These are phyloP conservation scores for Exophiala lecanii-corni DNA, from an alignment of 2,329 filamentous ascomycete genomes.

Conservation along the genomic window DNA sequence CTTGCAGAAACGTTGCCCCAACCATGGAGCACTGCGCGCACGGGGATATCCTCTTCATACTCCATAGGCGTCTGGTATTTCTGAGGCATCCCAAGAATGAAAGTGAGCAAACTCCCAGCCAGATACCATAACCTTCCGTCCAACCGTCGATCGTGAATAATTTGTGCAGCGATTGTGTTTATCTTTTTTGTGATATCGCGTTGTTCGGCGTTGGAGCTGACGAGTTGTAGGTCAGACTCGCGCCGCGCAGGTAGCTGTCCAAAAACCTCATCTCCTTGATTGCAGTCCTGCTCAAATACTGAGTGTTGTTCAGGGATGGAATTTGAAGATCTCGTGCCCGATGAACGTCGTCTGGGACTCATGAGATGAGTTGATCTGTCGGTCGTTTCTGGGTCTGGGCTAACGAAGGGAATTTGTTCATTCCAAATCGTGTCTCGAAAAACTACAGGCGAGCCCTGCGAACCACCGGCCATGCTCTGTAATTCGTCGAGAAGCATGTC, in stretches of 20 bases:
- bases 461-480: neutral
- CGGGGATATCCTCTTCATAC: conserved; percentile 7
- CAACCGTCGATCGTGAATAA: conserved; percentile 3
- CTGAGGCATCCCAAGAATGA: conserved; percentile 2
- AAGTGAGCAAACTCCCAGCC: conserved; percentile 8
- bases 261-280: neutral
- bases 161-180: conserved; percentile 4
- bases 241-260: neutral
- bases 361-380: neutral
- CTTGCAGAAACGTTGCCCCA: conserved; percentile 1
- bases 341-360: neutral
- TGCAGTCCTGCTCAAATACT: too few species aligned
- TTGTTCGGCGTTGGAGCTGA: neutral
- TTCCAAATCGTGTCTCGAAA: neutral
- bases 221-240: neutral
- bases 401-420: neutral
- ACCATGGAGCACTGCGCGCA: conserved; percentile 7
- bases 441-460: neutral
- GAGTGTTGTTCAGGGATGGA: neutral
- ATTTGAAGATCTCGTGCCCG: neutral
- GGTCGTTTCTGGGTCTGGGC: neutral
- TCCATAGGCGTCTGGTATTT: conserved; percentile 3
- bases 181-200: neutral
- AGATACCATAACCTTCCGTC: conserved; percentile 15
- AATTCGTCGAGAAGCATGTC: neutral